Percentiles rank a stretch among this genome's conserved stretches.
phyloP scores from a whole-genome alignment of 1,284 basidiomycete species.

The Melampsora larici-populina region DNA sequence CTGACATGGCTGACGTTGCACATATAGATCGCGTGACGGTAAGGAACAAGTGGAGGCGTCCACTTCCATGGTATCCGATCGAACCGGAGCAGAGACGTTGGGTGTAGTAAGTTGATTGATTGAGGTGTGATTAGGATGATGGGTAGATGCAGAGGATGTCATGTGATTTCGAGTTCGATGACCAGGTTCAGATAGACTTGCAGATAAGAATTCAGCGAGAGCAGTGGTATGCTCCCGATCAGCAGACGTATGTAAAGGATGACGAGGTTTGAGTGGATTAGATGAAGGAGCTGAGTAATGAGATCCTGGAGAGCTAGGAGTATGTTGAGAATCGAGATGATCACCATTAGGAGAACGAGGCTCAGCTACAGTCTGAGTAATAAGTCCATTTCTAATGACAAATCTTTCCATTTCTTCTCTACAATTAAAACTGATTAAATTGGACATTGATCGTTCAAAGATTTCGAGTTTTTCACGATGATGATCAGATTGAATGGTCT shows the following conservation, averaged over 20 bases:
- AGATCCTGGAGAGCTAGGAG: background rate
- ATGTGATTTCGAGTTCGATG: background rate
- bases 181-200: background rate
- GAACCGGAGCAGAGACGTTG: constrained; percentile 35
- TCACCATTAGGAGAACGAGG: background rate
- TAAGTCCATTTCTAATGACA: background rate
- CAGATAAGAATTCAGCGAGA: background rate
- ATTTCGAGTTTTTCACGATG: constrained; percentile 17
- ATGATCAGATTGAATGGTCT: constrained; percentile 26
- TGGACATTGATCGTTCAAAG: background rate
- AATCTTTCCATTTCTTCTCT: constrained; percentile 21
- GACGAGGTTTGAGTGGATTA: background rate
- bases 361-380: background rate
- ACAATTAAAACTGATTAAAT: constrained; percentile 12
- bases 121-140: constrained; percentile 26
- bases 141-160: background rate
- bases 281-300: background rate
- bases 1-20: constrained; percentile 33
- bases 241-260: background rate
- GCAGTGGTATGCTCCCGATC: background rate
- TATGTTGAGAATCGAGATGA: background rate
- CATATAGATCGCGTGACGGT: constrained; percentile 32
- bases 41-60: background rate
- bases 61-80: background rate
- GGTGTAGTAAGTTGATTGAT: constrained; percentile 35